Conservation (phyloP, 169 alveolate genomes). For the Toxoplasma gondii region DNA sequence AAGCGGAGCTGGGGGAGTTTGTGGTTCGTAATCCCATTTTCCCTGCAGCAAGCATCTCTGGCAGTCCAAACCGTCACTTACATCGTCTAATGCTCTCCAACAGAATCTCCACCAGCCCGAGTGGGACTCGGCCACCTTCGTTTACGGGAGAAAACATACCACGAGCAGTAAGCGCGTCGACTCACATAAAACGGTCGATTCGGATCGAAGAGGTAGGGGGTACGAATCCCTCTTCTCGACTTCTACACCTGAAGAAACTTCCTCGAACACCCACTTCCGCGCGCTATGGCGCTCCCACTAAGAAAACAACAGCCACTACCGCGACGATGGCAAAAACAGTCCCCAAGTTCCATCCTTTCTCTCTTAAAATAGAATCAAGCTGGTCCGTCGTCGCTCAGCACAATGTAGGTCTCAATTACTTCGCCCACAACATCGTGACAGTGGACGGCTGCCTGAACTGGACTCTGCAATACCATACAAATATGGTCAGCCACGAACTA, state of each 20-base stretch:
- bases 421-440: constrained; percentile 78
- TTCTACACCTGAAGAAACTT: not conserved
- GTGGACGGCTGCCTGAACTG: constrained; percentile 73
- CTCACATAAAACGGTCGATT: not conserved
- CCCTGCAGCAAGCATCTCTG: not conserved
- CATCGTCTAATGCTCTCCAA: not conserved
- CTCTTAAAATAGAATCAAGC: constrained; percentile 47
- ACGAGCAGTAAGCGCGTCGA: not conserved
- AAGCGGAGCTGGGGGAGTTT: constrained; percentile 5
- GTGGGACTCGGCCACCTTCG: not conserved
- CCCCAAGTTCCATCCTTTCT: constrained; percentile 46
- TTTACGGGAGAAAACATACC: not conserved
- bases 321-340: not conserved
- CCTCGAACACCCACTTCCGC: not conserved
- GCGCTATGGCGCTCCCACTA: not conserved
- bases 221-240: not conserved
- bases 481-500: constrained; percentile 68
- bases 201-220: not conserved
- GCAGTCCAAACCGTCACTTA: constrained; percentile 53
- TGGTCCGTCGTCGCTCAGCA: constrained; percentile 67
- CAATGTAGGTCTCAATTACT: constrained; percentile 71
- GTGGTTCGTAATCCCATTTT: not conserved
- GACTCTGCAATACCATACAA: constrained; percentile 78
- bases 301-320: not conserved
- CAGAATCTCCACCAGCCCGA: not conserved